Evolutionary conservation across 2,329 filamentous ascomycete genomes (phyloP).

Genomic region (Clonostachys chloroleuca): DNA sequence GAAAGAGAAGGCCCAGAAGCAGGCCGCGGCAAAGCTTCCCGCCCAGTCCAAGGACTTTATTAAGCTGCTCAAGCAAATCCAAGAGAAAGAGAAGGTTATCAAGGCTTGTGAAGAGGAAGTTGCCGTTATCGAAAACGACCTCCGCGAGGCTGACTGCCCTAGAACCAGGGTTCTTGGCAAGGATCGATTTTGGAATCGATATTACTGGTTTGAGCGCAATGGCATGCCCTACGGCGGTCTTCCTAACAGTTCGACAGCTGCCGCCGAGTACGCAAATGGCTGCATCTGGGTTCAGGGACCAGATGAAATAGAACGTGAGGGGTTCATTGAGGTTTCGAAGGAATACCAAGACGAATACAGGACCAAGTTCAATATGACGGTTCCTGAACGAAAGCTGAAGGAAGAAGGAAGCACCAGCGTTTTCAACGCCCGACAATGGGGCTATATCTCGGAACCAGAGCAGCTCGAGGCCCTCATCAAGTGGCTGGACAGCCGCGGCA

Average conservation of each 20-base stretch:
- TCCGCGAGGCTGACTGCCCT: constrained; percentile 90
- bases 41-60: constrained; percentile 84
- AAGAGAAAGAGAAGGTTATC: constrained; percentile 78
- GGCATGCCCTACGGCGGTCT: constrained; percentile 94
- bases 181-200: constrained; percentile 96
- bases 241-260: constrained; percentile 81
- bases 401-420: constrained; percentile 85
- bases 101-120: constrained; percentile 83
- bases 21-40: constrained; percentile 57
- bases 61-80: constrained; percentile 82
- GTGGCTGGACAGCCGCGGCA: constrained; percentile 85
- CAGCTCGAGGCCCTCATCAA: constrained; percentile 73
- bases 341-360: constrained; percentile 73
- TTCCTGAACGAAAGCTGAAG: constrained; percentile 75
- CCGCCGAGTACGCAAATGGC: constrained; percentile 87
- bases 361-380: constrained; percentile 73
- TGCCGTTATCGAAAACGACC: constrained; percentile 79
- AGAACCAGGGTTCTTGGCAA: constrained; percentile 86
- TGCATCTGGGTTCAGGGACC: constrained; percentile 96
- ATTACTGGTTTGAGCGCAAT: constrained; percentile 99
- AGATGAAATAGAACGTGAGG: constrained; percentile 79
- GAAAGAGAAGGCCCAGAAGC: constrained; percentile 46
- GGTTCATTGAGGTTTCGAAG: constrained; percentile 74
- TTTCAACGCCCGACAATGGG: constrained; percentile 78
- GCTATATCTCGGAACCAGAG: constrained; percentile 79